Evolutionary conservation across 1,284 basidiomycete species (phyloP).

Genomic region (Clitocybe nebularis): DNA sequence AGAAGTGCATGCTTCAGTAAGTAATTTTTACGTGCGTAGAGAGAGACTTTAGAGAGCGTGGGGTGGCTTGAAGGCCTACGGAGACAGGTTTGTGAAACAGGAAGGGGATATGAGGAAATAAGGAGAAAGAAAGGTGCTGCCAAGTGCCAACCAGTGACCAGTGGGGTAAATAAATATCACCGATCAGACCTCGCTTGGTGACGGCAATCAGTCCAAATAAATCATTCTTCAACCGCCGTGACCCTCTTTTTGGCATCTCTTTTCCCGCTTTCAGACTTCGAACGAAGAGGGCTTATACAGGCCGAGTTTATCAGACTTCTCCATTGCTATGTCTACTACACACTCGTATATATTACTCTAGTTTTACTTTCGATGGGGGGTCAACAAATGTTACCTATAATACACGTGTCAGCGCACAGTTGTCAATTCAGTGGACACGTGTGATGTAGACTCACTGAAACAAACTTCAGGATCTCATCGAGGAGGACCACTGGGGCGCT

Average conservation of each 20-base stretch:
- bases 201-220: too few relatives aligned
- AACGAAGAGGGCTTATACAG: too few relatives aligned
- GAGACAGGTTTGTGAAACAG: too few relatives aligned
- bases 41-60: conserved; percentile 13
- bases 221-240: too few relatives aligned
- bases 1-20: conserved; percentile 15
- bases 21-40: conserved; percentile 8
- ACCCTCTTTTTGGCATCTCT: too few relatives aligned
- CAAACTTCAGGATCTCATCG: conserved; percentile 89
- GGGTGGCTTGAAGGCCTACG: conserved; percentile 1
- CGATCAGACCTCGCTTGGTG: too few relatives aligned
- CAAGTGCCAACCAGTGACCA: too few relatives aligned
- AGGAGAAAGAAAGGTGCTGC: too few relatives aligned
- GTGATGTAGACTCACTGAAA: conserved; percentile 52
- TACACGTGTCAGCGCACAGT: conserved; percentile 4
- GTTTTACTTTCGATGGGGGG: conserved; percentile 44
- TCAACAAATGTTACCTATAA: conserved; percentile 40
- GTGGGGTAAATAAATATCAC: too few relatives aligned
- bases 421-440: background rate
- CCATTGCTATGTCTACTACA: conserved; percentile 8
- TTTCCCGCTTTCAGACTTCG: too few relatives aligned
- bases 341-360: conserved; percentile 29
- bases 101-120: too few relatives aligned
- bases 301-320: too few relatives aligned
- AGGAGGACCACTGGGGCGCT: conserved; percentile 88